phyloP scores from a whole-genome alignment of 306 rosid species.

The Urtica urens region DNA sequence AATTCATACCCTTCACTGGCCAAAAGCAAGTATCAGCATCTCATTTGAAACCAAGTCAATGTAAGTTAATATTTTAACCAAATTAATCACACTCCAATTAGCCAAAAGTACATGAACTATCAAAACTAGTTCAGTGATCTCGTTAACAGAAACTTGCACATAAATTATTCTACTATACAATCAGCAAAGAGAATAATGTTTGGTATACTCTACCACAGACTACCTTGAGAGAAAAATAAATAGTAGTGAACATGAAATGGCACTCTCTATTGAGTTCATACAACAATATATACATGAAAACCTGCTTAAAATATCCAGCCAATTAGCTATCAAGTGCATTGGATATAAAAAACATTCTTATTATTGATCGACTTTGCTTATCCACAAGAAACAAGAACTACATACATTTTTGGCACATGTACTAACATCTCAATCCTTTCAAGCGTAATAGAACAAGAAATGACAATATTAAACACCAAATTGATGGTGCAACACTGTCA shows the following conservation, averaged over 20 bases:
- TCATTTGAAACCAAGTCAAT: constrained; percentile 18
- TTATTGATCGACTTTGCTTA: no score
- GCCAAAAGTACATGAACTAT: background rate
- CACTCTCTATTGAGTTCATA: background rate
- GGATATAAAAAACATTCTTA: no score
- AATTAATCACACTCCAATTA: background rate
- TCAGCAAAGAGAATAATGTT: no score
- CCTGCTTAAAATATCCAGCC: background rate
- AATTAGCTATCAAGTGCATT: no score
- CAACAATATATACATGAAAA: background rate
- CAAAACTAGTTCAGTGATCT: background rate
- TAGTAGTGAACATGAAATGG: background rate
- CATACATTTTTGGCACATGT: no score
- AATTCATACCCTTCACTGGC: constrained; percentile 99
- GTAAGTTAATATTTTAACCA: constrained; percentile 6
- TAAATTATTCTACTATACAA: background rate
- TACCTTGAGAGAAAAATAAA: background rate
- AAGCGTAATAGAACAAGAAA: no score
- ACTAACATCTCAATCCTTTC: no score
- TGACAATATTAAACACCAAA: no score
- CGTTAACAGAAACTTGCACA: background rate
- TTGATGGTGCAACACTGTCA: background rate
- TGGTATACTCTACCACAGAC: no score
- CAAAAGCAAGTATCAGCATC: constrained; percentile 73
- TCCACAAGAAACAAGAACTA: no score